Conservation (phyloP, 495 filamentous ascomycete species). For the Saxophila tyrrhenica region DNA sequence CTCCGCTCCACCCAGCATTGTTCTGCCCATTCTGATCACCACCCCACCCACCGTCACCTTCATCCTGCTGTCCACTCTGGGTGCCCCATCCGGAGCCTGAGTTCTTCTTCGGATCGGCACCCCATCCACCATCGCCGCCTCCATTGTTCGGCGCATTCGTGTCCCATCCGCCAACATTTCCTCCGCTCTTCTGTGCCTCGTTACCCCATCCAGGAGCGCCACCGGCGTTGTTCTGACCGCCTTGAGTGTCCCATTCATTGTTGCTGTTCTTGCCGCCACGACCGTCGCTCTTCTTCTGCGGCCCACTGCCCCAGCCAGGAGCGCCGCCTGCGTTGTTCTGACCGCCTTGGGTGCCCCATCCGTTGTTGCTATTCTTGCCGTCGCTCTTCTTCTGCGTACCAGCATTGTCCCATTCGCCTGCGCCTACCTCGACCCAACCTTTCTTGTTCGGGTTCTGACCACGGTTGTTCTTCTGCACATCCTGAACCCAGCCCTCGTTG, state of each 20-base stretch:
- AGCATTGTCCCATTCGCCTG: neutral
- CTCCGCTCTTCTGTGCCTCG: too few relatives aligned
- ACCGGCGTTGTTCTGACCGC: neutral
- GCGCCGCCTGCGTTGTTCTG: neutral
- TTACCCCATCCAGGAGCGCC: neutral
- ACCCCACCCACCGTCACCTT: neutral
- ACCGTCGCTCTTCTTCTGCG: neutral
- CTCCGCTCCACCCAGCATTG: neutral
- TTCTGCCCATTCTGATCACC: neutral
- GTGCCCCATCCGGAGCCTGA: neutral
- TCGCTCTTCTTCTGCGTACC: neutral
- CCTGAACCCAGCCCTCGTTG: neutral
- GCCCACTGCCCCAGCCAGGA: too few relatives aligned
- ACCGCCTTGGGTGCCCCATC: neutral
- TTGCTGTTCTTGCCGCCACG: slow-evolving; percentile 1
- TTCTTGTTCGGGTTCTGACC: neutral
- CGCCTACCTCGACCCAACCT: neutral
- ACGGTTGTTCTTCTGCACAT: neutral
- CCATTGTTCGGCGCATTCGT: neutral
- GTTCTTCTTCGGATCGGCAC: neutral
- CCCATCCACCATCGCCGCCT: neutral
- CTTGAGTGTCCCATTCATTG: neutral
- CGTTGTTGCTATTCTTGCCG: neutral
- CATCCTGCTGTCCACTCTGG: neutral
- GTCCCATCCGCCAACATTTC: neutral